phyloP scores from a whole-genome alignment of 2,329 filamentous ascomycete genomes.

The Canariomyces notabilis region DNA sequence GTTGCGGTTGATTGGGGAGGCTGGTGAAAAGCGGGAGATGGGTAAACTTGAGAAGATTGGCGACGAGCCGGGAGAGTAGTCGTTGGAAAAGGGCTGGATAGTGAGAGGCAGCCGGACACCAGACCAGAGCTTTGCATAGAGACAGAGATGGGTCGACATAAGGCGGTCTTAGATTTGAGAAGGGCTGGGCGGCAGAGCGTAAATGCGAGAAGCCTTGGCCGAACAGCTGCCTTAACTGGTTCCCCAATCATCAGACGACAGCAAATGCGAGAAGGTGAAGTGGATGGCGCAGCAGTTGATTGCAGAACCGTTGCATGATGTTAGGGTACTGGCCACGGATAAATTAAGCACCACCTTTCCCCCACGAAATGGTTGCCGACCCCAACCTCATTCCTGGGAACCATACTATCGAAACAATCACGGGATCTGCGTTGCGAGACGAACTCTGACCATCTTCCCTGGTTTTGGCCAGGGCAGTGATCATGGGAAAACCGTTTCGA shows the following conservation, averaged over 20 bases:
- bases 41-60: constrained; percentile 94
- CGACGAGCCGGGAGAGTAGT: constrained; percentile 50
- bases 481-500: constrained; percentile 10
- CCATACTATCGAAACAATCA: constrained; percentile 16
- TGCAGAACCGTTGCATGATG: constrained; percentile 51
- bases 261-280: constrained; percentile 18
- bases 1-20: constrained; percentile 76
- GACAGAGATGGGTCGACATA: constrained; percentile 8
- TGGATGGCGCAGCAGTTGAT: constrained; percentile 18
- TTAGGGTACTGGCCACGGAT: constrained; percentile 14
- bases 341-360: constrained; percentile 20
- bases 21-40: constrained; percentile 85
- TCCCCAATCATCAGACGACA: constrained; percentile 21
- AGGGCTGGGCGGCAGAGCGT: constrained; percentile 12
- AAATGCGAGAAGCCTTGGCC: neutral
- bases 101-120: constrained; percentile 2
- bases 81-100: neutral
- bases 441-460: constrained; percentile 8
- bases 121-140: constrained; percentile 2
- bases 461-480: constrained; percentile 12
- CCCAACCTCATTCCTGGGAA: constrained; percentile 19
- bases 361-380: neutral
- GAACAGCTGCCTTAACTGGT: constrained; percentile 8
- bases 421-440: constrained; percentile 17
- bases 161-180: neutral